Base-by-base conservation (phyloP, 1,139 yeast genomes). In the Protomyces arabidopsidicola region DNA sequence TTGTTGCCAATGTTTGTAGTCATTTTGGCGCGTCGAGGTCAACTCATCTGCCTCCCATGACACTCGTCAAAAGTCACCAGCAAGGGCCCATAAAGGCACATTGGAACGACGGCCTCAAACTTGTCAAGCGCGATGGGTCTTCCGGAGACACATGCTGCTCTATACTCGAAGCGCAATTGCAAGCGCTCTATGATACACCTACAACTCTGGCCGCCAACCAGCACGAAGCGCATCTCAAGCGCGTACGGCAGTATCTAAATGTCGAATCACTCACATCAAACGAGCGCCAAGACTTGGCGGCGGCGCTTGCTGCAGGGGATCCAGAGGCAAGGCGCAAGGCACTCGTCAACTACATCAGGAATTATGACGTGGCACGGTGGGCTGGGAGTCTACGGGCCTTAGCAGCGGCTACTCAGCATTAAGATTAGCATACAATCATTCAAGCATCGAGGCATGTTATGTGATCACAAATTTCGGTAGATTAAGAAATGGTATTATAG, bases 171-270 rank as follows among this genome's bases (percentile, higher is more conserved):
- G 48, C 20, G 22, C 48, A 18, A 42, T 18, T 42, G 12, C 48
- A 42, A 6, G 84, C 86, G 0, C 66, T 90, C 62, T 97, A 95
- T 1, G 88, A 82, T 69, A 86, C 85, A 1, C 67, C 63, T 20
- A 68, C 56, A 56, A 62, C 64, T 20, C 20, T 58, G 51, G 24
- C 56, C 12, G n/a, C 42, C n/a, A 42, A 51, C 6, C 56, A 58
- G 18, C 38, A 58, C 9, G 35, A 39, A n/a, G 45, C 52, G n/a
- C 62, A 58, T 42, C 39, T 58, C 24, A 55, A 52, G 10, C 54
- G 55, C 16, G 16, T 42, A n/a, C 34, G 35, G 5, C 24, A 50
- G 16, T 10, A 31, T 9, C 61, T 57, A 22, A 36, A 57, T 36
- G 18, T 58, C 9, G 35, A 14, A 24, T 39, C 45, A 16, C 53